These are phyloP conservation scores for Verticillium dahliae DNA, from an alignment of 2,329 filamentous ascomycete species.

Conservation along the genomic window DNA sequence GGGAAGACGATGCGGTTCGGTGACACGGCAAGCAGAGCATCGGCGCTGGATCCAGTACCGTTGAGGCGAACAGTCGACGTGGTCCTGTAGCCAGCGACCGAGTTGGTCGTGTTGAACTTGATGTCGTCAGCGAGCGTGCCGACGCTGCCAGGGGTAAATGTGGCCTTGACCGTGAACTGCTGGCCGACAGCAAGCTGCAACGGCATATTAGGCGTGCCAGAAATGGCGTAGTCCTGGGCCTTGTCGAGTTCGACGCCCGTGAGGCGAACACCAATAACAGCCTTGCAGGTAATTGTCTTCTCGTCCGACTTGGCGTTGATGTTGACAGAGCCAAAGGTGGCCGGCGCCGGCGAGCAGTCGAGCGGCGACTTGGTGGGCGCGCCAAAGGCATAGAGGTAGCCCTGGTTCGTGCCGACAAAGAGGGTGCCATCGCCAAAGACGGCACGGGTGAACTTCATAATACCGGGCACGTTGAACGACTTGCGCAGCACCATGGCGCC, in stretches of 20 bases:
- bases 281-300: constrained; percentile 36
- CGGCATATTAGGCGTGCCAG: constrained; percentile 22
- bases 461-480: constrained; percentile 41
- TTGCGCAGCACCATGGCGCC: constrained; percentile 39
- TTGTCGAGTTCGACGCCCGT: constrained; percentile 26
- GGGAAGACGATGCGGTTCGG: constrained; percentile 42
- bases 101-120: constrained; percentile 39
- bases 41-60: constrained; percentile 38
- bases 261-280: constrained; percentile 34
- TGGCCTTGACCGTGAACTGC: constrained; percentile 33
- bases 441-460: constrained; percentile 49
- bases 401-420: constrained; percentile 43
- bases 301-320: constrained; percentile 24
- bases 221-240: constrained; percentile 26
- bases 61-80: constrained; percentile 37
- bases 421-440: constrained; percentile 49
- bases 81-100: constrained; percentile 34
- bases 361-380: constrained; percentile 45
- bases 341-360: constrained; percentile 33
- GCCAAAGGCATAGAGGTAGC: constrained; percentile 47
- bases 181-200: constrained; percentile 23
- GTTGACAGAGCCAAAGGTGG: constrained; percentile 37
- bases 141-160: constrained; percentile 37
- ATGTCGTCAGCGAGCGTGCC: constrained; percentile 40
- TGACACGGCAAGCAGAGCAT: constrained; percentile 37